A percentile compares a stretch with the other conserved stretches of the same genome.
These are phyloP conservation scores for Penicillium diatomitis DNA, from an alignment of 495 filamentous ascomycete genomes.

Conservation along the genomic window DNA sequence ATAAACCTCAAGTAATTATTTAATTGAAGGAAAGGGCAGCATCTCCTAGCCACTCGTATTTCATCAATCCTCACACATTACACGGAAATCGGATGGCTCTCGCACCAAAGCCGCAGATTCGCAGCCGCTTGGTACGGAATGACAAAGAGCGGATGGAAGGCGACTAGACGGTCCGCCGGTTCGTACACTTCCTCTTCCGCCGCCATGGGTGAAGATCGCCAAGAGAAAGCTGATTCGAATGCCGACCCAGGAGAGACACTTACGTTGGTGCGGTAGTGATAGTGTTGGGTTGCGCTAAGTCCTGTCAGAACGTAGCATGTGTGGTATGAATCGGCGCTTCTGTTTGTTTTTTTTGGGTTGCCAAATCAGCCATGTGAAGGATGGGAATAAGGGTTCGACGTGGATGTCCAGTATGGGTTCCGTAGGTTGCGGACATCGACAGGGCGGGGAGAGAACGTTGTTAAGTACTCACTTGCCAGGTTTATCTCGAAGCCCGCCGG, in stretches of 20 bases:
- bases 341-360: slow-evolving; percentile 22
- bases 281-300: slow-evolving; percentile 70
- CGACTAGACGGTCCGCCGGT: slow-evolving; percentile 35
- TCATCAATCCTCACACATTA: slow-evolving; percentile 7
- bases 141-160: slow-evolving; percentile 77
- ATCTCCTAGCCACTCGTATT: not conserved
- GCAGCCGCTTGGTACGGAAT: slow-evolving; percentile 64
- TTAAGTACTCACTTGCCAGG: slow-evolving; percentile 64
- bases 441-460: no score
- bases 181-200: slow-evolving; percentile 41
- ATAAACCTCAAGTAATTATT: no score
- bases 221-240: slow-evolving; percentile 53
- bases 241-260: slow-evolving; percentile 22
- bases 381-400: not conserved
- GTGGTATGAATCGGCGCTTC: slow-evolving; percentile 80
- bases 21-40: not conserved
- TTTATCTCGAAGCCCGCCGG: slow-evolving; percentile 87
- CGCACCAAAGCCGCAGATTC: slow-evolving; percentile 54
- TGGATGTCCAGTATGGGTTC: no score
- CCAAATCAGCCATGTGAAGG: not conserved
- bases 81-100: slow-evolving; percentile 19
- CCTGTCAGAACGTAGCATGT: slow-evolving; percentile 84
- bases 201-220: slow-evolving; percentile 45
- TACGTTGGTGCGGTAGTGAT: slow-evolving; percentile 51
- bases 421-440: no score